Evolutionary conservation across 495 filamentous ascomycete species (phyloP).

Genomic region (Usnea hakonensis): DNA sequence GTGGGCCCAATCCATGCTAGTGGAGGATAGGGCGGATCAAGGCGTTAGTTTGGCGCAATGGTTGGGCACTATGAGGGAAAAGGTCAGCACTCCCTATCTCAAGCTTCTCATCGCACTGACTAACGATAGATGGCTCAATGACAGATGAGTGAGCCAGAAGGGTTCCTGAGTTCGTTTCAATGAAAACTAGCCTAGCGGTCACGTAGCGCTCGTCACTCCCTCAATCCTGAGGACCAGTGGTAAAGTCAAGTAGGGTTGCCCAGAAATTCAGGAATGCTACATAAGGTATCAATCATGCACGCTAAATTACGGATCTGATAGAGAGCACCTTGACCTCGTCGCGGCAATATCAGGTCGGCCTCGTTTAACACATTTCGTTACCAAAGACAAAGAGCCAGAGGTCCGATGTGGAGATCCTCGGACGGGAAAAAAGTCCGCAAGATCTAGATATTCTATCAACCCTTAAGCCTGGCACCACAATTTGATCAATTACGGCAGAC

Average conservation of each 20-base stretch:
- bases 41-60: slow-evolving; percentile 86
- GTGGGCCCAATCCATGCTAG: slow-evolving; percentile 92
- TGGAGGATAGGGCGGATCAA: slow-evolving; percentile 93
- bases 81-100: slow-evolving; percentile 55
- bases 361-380: background rate
- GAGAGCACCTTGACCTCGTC: background rate
- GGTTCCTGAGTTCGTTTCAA: slow-evolving; percentile 21
- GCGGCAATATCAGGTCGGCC: background rate
- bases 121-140: slow-evolving; percentile 1
- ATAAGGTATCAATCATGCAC: background rate
- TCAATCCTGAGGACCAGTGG: background rate
- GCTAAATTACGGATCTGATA: background rate
- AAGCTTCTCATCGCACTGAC: background rate
- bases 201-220: background rate
- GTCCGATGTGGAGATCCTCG: background rate
- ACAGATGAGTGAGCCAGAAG: slow-evolving; percentile 20
- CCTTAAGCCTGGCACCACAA: background rate
- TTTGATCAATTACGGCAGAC: no score
- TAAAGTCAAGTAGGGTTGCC: background rate
- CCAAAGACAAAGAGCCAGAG: background rate
- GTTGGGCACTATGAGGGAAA: slow-evolving; percentile 87
- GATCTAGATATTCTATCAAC: no score
- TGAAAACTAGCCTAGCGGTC: background rate
- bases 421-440: no score
- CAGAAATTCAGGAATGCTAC: background rate